Evolutionary conservation across 164 flowering plant species (phyloP).

Genomic region (Aristolochia contorta): DNA sequence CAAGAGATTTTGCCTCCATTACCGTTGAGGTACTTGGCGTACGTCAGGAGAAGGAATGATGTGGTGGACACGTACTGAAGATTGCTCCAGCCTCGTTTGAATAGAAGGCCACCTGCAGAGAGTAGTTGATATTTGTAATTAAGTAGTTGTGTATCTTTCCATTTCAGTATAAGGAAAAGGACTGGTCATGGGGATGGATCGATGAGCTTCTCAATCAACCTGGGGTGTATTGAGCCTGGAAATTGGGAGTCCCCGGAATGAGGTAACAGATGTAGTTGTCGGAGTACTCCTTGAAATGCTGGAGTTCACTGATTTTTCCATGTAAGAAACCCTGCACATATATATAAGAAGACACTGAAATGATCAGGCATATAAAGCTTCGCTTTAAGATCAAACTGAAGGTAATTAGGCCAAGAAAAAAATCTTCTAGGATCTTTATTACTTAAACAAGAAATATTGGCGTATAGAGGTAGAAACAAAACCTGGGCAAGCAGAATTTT

Average conservation of each 20-base stretch:
- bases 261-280: conserved; percentile 86
- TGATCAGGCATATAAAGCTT: background rate
- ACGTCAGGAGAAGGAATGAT: conserved; percentile 60
- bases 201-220: conserved; percentile 24
- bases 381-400: background rate
- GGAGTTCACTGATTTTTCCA: conserved; percentile 33
- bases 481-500: conserved; percentile 80
- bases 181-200: too few species aligned
- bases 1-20: conserved; percentile 31
- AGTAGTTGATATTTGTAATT: background rate
- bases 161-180: too few species aligned
- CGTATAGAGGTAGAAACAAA: background rate
- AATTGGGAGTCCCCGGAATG: conserved; percentile 57
- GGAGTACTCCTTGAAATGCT: conserved; percentile 57
- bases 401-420: background rate
- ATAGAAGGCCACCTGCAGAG: conserved; percentile 68
- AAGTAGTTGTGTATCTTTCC: too few species aligned
- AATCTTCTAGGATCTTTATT: too few species aligned
- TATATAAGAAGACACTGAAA: too few species aligned
- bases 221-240: conserved; percentile 73
- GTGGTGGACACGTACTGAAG: conserved; percentile 77
- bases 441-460: background rate
- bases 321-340: conserved; percentile 45
- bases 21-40: conserved; percentile 54
- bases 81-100: conserved; percentile 67